A percentile compares a stretch with the other conserved stretches of the same genome.
Conservation (phyloP, 2,329 filamentous ascomycete species). For the Neopestalotiopsis clavispora region DNA sequence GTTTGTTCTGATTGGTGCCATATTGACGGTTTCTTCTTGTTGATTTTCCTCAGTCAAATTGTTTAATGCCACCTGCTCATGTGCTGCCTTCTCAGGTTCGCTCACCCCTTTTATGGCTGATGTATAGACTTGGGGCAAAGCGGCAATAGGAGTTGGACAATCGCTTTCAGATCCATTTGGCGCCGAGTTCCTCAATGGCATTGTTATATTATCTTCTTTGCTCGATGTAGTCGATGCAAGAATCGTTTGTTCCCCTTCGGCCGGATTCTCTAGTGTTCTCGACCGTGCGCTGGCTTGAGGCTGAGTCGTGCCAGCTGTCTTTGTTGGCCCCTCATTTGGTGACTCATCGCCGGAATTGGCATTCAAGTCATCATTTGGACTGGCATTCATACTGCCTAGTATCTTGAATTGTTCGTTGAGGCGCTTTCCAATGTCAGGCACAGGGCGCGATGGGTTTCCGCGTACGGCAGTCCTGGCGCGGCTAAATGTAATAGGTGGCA, state of each 20-base stretch:
- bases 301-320: neutral
- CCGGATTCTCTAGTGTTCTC: constrained; percentile 7
- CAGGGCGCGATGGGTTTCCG: constrained; percentile 8
- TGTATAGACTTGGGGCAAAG: neutral
- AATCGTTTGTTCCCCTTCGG: constrained; percentile 5
- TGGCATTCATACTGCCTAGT: constrained; percentile 5
- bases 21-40: neutral
- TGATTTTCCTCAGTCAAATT: neutral
- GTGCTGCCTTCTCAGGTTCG: neutral
- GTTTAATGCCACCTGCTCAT: neutral
- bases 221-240: constrained; percentile 12
- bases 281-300: neutral
- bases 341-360: constrained; percentile 16
- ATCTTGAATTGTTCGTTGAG: neutral
- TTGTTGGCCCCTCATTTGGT: constrained; percentile 7
- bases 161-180: constrained; percentile 25
- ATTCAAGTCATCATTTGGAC: constrained; percentile 5
- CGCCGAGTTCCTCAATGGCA: constrained; percentile 24
- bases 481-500: constrained; percentile 20
- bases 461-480: constrained; percentile 20
- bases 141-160: neutral
- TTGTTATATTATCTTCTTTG: constrained; percentile 20
- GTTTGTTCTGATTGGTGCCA: neutral
- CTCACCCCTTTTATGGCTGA: constrained; percentile 27
- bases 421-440: constrained; percentile 12